phyloP scores from a whole-genome alignment of 768 basidiomycete genomes.

The Russula olivacea region DNA sequence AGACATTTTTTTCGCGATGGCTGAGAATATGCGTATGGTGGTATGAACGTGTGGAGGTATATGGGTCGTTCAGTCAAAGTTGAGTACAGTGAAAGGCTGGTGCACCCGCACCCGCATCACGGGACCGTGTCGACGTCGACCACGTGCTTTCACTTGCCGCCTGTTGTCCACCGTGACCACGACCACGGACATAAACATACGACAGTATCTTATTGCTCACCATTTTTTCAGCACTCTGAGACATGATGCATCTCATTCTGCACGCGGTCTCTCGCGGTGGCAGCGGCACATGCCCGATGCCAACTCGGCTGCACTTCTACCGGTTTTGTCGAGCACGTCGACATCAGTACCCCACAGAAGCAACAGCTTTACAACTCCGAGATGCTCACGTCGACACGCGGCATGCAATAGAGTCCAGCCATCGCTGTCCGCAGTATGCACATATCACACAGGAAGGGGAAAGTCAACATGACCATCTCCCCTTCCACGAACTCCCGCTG shows the following conservation, averaged over 20 bases:
- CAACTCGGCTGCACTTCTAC: too few species aligned
- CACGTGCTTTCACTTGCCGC: conserved; percentile 1
- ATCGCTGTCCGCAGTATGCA: too few species aligned
- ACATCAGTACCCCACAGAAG: too few species aligned
- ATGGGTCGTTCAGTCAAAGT: not conserved
- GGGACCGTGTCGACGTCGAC: conserved; percentile 6
- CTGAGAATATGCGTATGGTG: not conserved
- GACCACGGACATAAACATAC: not conserved
- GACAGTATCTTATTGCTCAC: too few species aligned
- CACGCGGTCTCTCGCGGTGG: not conserved
- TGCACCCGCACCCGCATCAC: not conserved
- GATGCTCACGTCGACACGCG: too few species aligned
- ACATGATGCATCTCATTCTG: not conserved
- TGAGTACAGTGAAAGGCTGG: not conserved
- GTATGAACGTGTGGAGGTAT: not conserved
- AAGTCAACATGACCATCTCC: too few species aligned
- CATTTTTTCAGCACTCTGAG: too few species aligned
- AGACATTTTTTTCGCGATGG: not conserved
- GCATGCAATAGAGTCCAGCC: too few species aligned
- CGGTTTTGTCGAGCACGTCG: too few species aligned
- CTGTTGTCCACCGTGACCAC: not conserved
- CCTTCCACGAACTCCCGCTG: too few species aligned
- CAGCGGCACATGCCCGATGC: not conserved
- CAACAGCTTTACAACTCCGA: too few species aligned
- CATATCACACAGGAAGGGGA: too few species aligned